phyloP scores from a whole-genome alignment of 108 stramenopile genomes.

The Stephanodiscus minutulus region DNA sequence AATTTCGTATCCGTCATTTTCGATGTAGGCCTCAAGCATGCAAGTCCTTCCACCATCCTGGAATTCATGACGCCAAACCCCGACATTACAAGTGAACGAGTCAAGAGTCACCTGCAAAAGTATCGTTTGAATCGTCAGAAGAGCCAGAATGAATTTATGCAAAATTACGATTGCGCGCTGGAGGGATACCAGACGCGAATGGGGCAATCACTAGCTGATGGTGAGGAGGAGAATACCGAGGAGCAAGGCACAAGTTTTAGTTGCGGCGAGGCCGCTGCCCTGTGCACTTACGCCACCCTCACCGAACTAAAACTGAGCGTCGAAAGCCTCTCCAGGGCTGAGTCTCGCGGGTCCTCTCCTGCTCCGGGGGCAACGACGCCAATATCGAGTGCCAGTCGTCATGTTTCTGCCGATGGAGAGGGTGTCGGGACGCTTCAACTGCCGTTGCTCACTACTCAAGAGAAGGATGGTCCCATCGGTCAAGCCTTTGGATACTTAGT shows the following conservation, averaged over 20 bases:
- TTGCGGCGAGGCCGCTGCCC: slow-evolving; percentile 71
- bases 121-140: slow-evolving; percentile 89
- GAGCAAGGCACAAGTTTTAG: slow-evolving; percentile 38
- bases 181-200: slow-evolving; percentile 50
- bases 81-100: slow-evolving; percentile 89
- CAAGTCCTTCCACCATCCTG: slow-evolving; percentile 90
- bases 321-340: background rate
- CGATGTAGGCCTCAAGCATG: slow-evolving; percentile 92
- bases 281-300: slow-evolving; percentile 51
- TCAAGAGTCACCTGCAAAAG: slow-evolving; percentile 96
- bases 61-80: slow-evolving; percentile 85
- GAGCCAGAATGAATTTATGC: slow-evolving; percentile 90
- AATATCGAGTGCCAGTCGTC: background rate
- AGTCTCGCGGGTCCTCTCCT: background rate
- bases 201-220: slow-evolving; percentile 19
- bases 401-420: slow-evolving; percentile 4
- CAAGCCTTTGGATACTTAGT: slow-evolving; percentile 80
- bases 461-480: slow-evolving; percentile 76
- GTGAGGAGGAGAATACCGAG: slow-evolving; percentile 13
- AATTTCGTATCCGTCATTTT: slow-evolving; percentile 93
- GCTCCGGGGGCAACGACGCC: background rate
- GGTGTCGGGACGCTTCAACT: slow-evolving; percentile 52
- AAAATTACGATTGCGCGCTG: slow-evolving; percentile 71
- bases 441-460: slow-evolving; percentile 67
- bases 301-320: background rate